These are phyloP conservation scores for Lablab purpureus DNA, from an alignment of 306 rosid species.

Conservation along the genomic window DNA sequence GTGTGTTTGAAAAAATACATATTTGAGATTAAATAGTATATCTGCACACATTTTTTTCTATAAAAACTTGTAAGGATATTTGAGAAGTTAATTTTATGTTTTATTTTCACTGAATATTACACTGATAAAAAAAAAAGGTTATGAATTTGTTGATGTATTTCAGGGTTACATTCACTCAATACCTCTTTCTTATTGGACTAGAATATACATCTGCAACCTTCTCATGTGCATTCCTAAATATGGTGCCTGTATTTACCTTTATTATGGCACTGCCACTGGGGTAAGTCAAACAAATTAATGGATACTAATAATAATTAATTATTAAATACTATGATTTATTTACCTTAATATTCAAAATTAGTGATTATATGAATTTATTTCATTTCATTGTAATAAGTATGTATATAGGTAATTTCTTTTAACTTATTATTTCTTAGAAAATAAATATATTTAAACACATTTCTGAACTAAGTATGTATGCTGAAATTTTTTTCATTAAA, in stretches of 20 bases:
- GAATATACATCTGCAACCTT: conserved; percentile 78
- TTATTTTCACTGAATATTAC: too few relatives aligned
- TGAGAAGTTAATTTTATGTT: too few relatives aligned
- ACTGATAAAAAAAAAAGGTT: neutral
- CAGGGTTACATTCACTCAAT: conserved; percentile 77
- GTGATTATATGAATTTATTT: too few relatives aligned
- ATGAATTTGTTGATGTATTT: conserved; percentile 30
- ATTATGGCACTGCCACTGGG: conserved; percentile 77
- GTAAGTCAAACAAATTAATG: conserved; percentile 48
- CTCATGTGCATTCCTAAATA: conserved; percentile 86
- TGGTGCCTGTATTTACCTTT: conserved; percentile 81
- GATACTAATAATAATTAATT: neutral
- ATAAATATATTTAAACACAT: neutral
- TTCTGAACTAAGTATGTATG: neutral
- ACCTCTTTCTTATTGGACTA: conserved; percentile 75
- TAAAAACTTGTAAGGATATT: too few relatives aligned
- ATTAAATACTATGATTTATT: neutral
- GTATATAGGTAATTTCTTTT: too few relatives aligned
- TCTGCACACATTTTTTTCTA: too few relatives aligned
- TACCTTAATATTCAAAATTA: too few relatives aligned
- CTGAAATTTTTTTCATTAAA: too few relatives aligned
- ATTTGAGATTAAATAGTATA: too few relatives aligned
- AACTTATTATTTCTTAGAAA: neutral
- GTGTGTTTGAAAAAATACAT: too few relatives aligned
- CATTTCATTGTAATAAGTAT: too few relatives aligned